These are phyloP conservation scores for Cladorrhinum samala DNA, from an alignment of 495 filamentous ascomycete species.

Conservation along the genomic window DNA sequence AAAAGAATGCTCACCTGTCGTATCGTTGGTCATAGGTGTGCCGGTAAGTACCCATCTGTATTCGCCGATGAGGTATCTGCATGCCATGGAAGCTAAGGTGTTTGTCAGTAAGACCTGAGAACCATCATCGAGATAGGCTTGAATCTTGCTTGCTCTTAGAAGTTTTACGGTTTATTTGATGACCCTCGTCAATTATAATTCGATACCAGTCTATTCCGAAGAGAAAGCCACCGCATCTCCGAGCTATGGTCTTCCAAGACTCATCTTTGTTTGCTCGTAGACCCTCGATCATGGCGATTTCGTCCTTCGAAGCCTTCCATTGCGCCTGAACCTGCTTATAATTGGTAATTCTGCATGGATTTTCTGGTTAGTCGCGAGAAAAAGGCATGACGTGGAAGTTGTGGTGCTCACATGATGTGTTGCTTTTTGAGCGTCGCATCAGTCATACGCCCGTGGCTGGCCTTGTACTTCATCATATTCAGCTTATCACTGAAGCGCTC, in stretches of 20 bases:
- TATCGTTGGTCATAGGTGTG: conserved; percentile 53
- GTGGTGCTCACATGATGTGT: conserved; percentile 11
- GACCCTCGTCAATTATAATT: conserved; percentile 57
- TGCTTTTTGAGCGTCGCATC: conserved; percentile 18
- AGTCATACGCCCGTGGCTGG: neutral
- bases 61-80: conserved; percentile 44
- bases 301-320: conserved; percentile 1
- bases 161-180: conserved; percentile 55
- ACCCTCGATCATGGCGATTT: conserved; percentile 11
- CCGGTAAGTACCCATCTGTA: conserved; percentile 57
- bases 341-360: conserved; percentile 32
- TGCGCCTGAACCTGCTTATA: conserved; percentile 52
- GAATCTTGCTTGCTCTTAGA: conserved; percentile 17
- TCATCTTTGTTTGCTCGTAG: conserved; percentile 21
- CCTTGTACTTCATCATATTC: conserved; percentile 16
- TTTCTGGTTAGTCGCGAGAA: too few relatives aligned
- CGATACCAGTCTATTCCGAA: conserved; percentile 48
- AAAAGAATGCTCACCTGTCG: conserved; percentile 22
- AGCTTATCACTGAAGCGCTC: conserved; percentile 10
- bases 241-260: conserved; percentile 3
- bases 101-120: neutral
- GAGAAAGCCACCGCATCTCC: conserved; percentile 17
- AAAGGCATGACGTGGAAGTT: neutral
- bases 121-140: neutral
- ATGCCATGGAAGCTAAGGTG: conserved; percentile 44